Evolutionary conservation across 2,329 filamentous ascomycete species (phyloP).

Genomic region (Scortechinia acanthostroma): DNA sequence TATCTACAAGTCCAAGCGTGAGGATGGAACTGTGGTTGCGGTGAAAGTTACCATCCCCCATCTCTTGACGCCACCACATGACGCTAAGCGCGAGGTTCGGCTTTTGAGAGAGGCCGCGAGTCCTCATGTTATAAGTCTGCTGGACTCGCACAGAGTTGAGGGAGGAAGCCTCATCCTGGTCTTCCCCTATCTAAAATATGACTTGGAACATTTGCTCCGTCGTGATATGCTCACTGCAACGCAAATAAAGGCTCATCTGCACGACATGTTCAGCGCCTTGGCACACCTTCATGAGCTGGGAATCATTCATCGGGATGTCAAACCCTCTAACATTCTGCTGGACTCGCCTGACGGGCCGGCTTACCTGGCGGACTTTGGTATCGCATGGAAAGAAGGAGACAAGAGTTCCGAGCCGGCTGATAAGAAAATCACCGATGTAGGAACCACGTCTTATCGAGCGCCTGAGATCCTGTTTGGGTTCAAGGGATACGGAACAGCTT

Average conservation of each 20-base stretch:
- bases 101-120: constrained; percentile 40
- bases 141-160: constrained; percentile 48
- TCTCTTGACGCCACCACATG: constrained; percentile 43
- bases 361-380: constrained; percentile 65
- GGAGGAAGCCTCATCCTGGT: constrained; percentile 49
- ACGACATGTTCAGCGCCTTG: constrained; percentile 51
- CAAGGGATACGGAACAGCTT: constrained; percentile 41
- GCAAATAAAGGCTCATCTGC: constrained; percentile 26
- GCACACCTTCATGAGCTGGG: constrained; percentile 47
- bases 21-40: background rate
- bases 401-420: constrained; percentile 37
- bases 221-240: constrained; percentile 15
- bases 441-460: constrained; percentile 64
- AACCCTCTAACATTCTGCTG: constrained; percentile 64
- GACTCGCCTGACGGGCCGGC: constrained; percentile 44
- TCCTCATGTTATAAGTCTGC: constrained; percentile 43
- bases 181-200: constrained; percentile 57
- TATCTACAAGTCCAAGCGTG: background rate
- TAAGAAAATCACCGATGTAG: constrained; percentile 64
- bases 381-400: constrained; percentile 46
- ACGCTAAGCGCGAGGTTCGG: constrained; percentile 55
- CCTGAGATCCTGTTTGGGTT: constrained; percentile 67
- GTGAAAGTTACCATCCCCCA: background rate
- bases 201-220: constrained; percentile 47
- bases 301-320: constrained; percentile 68